Conservation (phyloP, 805 yeast species). For the Cyberlindnera xylosilytica region DNA sequence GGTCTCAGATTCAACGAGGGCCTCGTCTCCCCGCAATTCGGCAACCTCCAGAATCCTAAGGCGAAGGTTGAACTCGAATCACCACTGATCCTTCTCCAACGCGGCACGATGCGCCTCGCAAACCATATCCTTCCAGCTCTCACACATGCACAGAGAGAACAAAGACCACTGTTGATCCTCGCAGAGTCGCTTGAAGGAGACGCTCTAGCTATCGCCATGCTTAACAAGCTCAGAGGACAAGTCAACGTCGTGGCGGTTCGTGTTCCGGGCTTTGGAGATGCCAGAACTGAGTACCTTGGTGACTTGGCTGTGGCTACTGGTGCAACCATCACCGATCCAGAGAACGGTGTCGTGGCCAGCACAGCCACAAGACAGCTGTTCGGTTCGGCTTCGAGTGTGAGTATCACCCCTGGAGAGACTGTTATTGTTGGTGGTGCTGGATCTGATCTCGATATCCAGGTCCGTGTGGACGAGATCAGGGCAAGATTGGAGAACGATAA, state of each 20-base stretch:
- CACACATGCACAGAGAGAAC: conserved; percentile 86
- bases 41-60: conserved; percentile 75
- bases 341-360: conserved; percentile 92
- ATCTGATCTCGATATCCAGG: conserved; percentile 69
- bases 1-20: conserved; percentile 99
- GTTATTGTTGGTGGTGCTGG: conserved; percentile 93
- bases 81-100: conserved; percentile 71
- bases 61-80: conserved; percentile 91
- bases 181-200: conserved; percentile 98
- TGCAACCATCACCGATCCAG: conserved; percentile 84
- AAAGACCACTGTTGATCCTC: conserved; percentile 89
- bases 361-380: conserved; percentile 85
- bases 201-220: conserved; percentile 95
- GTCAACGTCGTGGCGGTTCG: conserved; percentile 96
- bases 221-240: conserved; percentile 97
- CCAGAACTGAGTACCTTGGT: conserved; percentile 93
- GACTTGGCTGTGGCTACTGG: conserved; percentile 95
- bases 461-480: conserved; percentile 94
- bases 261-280: conserved; percentile 99
- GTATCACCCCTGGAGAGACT: conserved; percentile 94
- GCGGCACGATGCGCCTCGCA: conserved; percentile 21
- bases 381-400: conserved; percentile 88
- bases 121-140: conserved; percentile 79
- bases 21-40: conserved; percentile 93
- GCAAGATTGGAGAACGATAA: conserved; percentile 63